Base-by-base conservation (phyloP, 2,329 filamentous ascomycete genomes). In the Aspergillus intermedius region DNA sequence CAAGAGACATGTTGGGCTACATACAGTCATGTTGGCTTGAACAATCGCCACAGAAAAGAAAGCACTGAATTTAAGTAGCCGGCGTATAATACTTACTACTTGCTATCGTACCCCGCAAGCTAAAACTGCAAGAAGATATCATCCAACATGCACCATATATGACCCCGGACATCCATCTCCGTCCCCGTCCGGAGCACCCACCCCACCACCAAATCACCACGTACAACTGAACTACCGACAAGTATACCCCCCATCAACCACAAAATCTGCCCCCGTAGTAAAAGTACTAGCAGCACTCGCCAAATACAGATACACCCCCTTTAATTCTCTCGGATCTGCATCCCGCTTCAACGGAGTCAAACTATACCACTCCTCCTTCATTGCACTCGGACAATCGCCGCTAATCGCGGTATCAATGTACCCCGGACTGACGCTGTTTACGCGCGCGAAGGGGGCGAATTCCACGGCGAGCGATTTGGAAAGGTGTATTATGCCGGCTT, bases 201-300 rank as follows among this genome's bases (percentile, higher is more conserved):
- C 37, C 10, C 37, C 37, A 17, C 2, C 25, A 35, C 6, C 5
- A 4, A 34, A 13, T n/a, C 1, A 2, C 15, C 21, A 4, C 21
- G 21, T 22, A 4, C 8, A 35, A 7, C 1, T 35, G 7, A 17
- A 35, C 22, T 42, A 42, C n/a, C 30, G 44, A 37, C 39, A 17
- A 15, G 48, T 49, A 22, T 87, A 87, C 42, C 84, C 84, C 48
- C 86, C 86, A 65, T 90, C 86, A 43, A 88, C 78, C 53, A 85
- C 69, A 52, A 90, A 74, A 63, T 88, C 82, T 9, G 77, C 73
- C 0, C 80, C 87, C 5, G 86, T 91, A 13, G 83, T 88, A 69
- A 87, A 91, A 35, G 82, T 85, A n/a, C 82, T 79, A 3, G 87
- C 86, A 65, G 91, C 87, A 15, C 81, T 86, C 19, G 85, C 83